Conservation (phyloP, 2,329 filamentous ascomycete genomes). For the Taxawa tesnikishii region DNA sequence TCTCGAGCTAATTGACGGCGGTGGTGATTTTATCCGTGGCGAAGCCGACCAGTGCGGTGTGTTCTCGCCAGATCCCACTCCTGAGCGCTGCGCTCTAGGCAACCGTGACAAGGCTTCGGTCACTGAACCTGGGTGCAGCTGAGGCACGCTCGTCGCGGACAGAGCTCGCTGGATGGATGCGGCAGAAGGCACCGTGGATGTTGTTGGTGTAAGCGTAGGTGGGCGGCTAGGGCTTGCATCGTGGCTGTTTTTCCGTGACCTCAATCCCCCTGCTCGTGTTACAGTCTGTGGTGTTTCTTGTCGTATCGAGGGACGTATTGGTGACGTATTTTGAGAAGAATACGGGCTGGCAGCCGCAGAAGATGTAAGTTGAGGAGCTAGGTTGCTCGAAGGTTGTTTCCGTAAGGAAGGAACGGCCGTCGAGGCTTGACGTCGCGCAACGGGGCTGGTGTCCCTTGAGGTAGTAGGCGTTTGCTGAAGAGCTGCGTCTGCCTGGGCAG, state of each 20-base stretch:
- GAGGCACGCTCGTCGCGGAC: constrained; percentile 55
- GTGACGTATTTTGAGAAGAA: constrained; percentile 35
- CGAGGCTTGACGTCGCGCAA: constrained; percentile 8
- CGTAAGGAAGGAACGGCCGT: constrained; percentile 8
- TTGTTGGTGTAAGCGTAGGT: constrained; percentile 19
- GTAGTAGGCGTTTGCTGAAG: constrained; percentile 6
- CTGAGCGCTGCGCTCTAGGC: constrained; percentile 45
- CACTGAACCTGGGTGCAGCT: constrained; percentile 42
- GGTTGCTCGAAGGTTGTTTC: constrained; percentile 16
- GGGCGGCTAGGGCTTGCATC: constrained; percentile 28
- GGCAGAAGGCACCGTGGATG: constrained; percentile 43
- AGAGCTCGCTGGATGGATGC: constrained; percentile 54
- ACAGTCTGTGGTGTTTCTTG: constrained; percentile 13
- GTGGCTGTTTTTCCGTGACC: constrained; percentile 32
- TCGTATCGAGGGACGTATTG: constrained; percentile 18
- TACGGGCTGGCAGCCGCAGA: constrained; percentile 29
- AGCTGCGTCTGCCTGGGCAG: constrained; percentile 12
- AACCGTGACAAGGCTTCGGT: constrained; percentile 51
- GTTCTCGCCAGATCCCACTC: constrained; percentile 32
- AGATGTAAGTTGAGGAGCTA: constrained; percentile 15
- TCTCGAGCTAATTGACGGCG: constrained; percentile 41
- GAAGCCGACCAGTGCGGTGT: constrained; percentile 65
- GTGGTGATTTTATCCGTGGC: constrained; percentile 65
- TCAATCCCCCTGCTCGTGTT: constrained; percentile 14
- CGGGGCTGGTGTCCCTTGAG: constrained; percentile 10